Base-by-base conservation (phyloP, 257 asterid genomes). In the Plantago major region DNA sequence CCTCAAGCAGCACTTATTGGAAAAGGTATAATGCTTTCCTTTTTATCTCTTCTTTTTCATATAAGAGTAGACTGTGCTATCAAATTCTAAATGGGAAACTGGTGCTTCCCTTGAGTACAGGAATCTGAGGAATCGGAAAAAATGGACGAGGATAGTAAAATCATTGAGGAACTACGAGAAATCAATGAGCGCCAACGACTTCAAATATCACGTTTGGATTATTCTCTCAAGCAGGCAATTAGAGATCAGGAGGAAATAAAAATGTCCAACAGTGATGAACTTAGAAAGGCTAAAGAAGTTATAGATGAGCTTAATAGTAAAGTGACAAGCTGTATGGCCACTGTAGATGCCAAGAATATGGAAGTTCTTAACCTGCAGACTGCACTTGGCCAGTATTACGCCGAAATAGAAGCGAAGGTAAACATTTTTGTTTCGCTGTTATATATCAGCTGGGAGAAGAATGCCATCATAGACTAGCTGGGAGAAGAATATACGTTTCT, bases 391-490 rank as follows among this genome's bases (percentile, higher is more conserved):
- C 99, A 93, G 79, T 87, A 89, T 76, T 87, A 93, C 70, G 99
- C 99, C 33, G 99, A 93, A 84, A 89, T 93, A 53, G 99, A 93
- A 73, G 96, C 95, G 51, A 93, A 87, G 99, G 97, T 89, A 71
- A 46, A 37, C 42, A 22, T 62, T 19, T 66, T 51, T 18, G 18
- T 70, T 57, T 43, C 42, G 11, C 58, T 42, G 54, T 58, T 68
- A 43, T 71, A 62, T 66, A 72, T 48, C 53, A 57, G 60, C 69
- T 53, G 46, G 59, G 44, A 60, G 28, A 67, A 18, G 40, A 42
- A 58, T 45, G 26, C 26, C 26, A 22, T 15, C 46, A 45, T 71
- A 62, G 68, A 72, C 53, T 52, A 57, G 60, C 69, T 53, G 46
- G 59, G 44, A 60, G 28, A 67, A 18, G 40, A 42, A 58, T 45